These are phyloP conservation scores for Areca catechu DNA, from an alignment of 176 grass and related monocot genomes.

Conservation along the genomic window DNA sequence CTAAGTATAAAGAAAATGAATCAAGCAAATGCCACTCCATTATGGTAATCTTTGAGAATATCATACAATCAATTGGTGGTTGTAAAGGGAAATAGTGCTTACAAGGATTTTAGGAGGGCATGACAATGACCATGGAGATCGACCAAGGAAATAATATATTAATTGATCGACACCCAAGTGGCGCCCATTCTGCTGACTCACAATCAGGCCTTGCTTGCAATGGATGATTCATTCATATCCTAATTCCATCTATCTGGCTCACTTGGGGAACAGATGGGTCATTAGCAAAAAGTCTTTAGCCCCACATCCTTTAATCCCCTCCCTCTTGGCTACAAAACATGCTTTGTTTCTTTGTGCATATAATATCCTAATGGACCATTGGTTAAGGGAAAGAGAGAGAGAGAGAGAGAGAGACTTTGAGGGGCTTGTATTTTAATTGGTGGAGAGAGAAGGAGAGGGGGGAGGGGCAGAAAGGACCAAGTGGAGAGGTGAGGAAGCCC, in stretches of 20 bases:
- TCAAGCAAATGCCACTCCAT: too few relatives aligned
- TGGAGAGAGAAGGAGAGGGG: neutral
- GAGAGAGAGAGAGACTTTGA: neutral
- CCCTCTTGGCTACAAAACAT: too few relatives aligned
- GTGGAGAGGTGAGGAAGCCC: neutral
- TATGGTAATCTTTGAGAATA: too few relatives aligned
- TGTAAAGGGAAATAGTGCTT: too few relatives aligned
- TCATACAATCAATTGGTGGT: too few relatives aligned
- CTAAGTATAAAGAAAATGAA: too few relatives aligned
- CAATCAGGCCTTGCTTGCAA: too few relatives aligned
- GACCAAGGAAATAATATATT: neutral
- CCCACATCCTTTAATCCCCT: neutral
- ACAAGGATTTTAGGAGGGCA: too few relatives aligned
- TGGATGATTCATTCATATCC: slow-evolving; percentile 16
- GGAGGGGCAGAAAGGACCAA: slow-evolving; percentile 8
- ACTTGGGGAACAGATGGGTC: slow-evolving; percentile 29
- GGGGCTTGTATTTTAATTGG: neutral
- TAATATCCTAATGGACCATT: too few relatives aligned
- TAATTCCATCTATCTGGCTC: slow-evolving; percentile 37
- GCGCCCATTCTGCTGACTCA: neutral
- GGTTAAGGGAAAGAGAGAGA: neutral
- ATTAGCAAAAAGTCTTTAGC: slow-evolving; percentile 17
- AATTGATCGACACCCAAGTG: slow-evolving; percentile 8
- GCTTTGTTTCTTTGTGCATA: too few relatives aligned
- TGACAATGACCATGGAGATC: too few relatives aligned